Evolutionary conservation across 768 basidiomycete species (phyloP), one percentile per base, ranked within the genome.

Genomic region (Pleurotus pulmonarius): DNA sequence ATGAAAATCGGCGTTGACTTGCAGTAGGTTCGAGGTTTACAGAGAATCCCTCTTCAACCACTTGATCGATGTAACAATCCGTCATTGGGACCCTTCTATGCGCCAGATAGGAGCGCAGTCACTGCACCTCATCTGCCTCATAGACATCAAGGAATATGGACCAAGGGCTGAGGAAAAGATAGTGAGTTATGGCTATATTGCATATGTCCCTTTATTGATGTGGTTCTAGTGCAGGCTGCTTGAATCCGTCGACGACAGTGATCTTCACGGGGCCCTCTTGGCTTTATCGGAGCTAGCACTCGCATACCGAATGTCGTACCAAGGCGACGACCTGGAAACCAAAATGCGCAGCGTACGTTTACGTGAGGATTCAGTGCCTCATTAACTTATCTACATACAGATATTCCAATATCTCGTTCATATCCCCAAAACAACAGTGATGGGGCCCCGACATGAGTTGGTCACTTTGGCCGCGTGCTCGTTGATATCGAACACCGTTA

Each of bases 1-100:
- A 13, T 24, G 16, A 24, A 39, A 3, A 41, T 37, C 22, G 20
- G 22, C 55, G 46, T 25, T 56, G n/a, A 20, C 13, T 43, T 55
- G 25, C 34, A 48, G 45, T 48, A 98, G 96, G 63, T 88, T 94
- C 68, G 60, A 65, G 25, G 90, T 89, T 64, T 98, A 98, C 68
- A 81, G 88, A 29, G 58, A 72, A 1, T 78, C 72, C 59, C 73
- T 98, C 54, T 69, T 94, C 46, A 77, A 87, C 52, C 92, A 96
- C 66, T 67, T 97, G 41, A 67, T 91, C 39, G 74, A 82, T 59
- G 84, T 88, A 44, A 87, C 88, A 0, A 64, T 96, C 54, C 78
- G 90, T 52, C 96, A 98, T 69, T 98, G 95, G 95, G 95, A 98
- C 65, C 68, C 80, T 3, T 69, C 79, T 22, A 88, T 98, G 83